Evolutionary conservation across 2,329 filamentous ascomycete species (phyloP).

Genomic region (Aspergillus sp.): DNA sequence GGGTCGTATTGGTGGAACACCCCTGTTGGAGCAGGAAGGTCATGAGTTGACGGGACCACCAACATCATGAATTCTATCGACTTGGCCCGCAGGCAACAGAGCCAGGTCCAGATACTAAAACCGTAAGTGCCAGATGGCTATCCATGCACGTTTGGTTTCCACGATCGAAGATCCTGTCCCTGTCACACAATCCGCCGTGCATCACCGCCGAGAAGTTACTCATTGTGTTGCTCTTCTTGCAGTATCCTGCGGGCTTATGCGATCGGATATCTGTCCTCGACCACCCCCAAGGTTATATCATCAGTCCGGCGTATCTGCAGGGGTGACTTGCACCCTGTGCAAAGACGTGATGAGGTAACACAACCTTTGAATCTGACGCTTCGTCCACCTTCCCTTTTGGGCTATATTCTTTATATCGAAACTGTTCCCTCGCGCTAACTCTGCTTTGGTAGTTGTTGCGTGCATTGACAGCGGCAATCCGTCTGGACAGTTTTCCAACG

Average conservation of each 20-base stretch:
- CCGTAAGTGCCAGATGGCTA: slow-evolving; percentile 29
- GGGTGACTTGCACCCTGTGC: slow-evolving; percentile 28
- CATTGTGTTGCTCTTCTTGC: slow-evolving; percentile 1
- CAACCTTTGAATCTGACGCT: not conserved
- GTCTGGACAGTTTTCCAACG: slow-evolving; percentile 49
- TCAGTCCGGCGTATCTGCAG: slow-evolving; percentile 34
- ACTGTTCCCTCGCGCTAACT: not conserved
- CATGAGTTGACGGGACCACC: slow-evolving; percentile 22
- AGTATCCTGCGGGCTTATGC: slow-evolving; percentile 47
- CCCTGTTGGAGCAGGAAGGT: slow-evolving; percentile 13
- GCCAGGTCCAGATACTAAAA: slow-evolving; percentile 25
- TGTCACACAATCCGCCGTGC: not conserved
- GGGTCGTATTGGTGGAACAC: not conserved
- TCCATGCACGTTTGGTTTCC: not conserved
- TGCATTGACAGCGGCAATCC: slow-evolving; percentile 39
- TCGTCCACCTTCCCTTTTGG: not conserved
- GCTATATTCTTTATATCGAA: slow-evolving; percentile 6
- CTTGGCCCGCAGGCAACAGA: slow-evolving; percentile 20
- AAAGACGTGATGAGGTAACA: slow-evolving; percentile 39
- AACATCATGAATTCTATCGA: slow-evolving; percentile 26
- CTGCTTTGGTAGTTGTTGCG: slow-evolving; percentile 30
- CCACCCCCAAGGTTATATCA: slow-evolving; percentile 45
- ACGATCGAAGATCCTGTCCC: not conserved
- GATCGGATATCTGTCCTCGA: slow-evolving; percentile 48
- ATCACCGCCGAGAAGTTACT: slow-evolving; percentile 2